phyloP scores from a whole-genome alignment of 75 land plant species.

The Larix kaempferi region DNA sequence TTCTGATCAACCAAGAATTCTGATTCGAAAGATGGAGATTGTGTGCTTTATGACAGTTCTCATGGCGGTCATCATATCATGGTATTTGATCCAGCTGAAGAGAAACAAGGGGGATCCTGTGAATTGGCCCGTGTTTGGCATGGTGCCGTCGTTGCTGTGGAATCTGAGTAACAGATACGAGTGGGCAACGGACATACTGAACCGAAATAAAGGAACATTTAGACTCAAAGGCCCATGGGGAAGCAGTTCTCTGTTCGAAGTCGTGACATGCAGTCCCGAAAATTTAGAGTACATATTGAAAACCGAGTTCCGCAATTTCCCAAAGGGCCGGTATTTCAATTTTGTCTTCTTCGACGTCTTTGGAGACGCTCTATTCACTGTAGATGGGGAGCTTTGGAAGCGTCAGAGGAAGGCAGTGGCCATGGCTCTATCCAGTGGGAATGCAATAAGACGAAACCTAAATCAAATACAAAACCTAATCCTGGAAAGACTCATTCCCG shows the following conservation, averaged over 20 bases:
- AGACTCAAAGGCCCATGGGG: conserved; percentile 11
- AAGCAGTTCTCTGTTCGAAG: conserved; percentile 1
- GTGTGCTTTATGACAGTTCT: too few species aligned
- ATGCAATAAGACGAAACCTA: conserved; percentile 35
- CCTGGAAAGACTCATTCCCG: conserved; percentile 46
- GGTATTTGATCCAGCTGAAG: too few species aligned
- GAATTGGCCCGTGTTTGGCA: conserved; percentile 21
- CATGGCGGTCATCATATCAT: too few species aligned
- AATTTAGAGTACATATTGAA: conserved; percentile 24
- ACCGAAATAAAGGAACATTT: conserved; percentile 14
- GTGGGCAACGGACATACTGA: conserved; percentile 6
- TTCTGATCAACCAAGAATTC: too few species aligned
- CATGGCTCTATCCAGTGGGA: conserved; percentile 53
- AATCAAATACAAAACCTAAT: conserved; percentile 46
- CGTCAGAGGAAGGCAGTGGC: conserved; percentile 15
- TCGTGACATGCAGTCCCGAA: conserved; percentile 10
- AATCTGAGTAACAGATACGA: conserved; percentile 15
- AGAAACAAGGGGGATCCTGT: not conserved
- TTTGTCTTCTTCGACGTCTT: conserved; percentile 18
- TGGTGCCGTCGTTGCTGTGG: conserved; percentile 15
- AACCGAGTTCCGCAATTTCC: conserved; percentile 22
- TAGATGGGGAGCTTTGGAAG: conserved; percentile 11
- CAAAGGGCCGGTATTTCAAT: conserved; percentile 19
- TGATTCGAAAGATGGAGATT: too few species aligned
- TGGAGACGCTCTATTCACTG: conserved; percentile 28